These are phyloP conservation scores for Xylariaceae sp. DNA, from an alignment of 2,329 filamentous ascomycete genomes.

Conservation along the genomic window DNA sequence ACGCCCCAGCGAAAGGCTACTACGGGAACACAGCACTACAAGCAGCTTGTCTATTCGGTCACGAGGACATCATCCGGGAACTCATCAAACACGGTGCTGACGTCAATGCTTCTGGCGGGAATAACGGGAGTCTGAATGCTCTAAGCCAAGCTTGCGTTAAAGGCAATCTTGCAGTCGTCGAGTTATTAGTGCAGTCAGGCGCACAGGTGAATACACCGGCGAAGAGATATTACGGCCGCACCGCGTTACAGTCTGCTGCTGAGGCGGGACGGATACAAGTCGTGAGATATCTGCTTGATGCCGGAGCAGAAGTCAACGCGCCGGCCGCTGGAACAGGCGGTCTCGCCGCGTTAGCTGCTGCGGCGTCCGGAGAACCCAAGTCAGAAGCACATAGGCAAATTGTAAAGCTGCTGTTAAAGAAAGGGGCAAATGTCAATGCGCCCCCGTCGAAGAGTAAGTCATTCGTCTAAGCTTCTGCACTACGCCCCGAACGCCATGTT, in stretches of 20 bases:
- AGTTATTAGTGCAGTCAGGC: conserved; percentile 19
- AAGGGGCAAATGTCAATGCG: conserved; percentile 32
- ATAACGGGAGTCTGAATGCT: conserved; percentile 33
- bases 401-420: conserved; percentile 26
- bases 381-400: conserved; percentile 25
- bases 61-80: conserved; percentile 16
- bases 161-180: conserved; percentile 17
- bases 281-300: conserved; percentile 25
- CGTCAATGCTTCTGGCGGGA: conserved; percentile 28
- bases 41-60: conserved; percentile 25
- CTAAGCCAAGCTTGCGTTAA: conserved; percentile 33
- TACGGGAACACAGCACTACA: conserved; percentile 29
- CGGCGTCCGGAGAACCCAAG: conserved; percentile 30
- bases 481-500: neutral
- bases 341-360: conserved; percentile 36
- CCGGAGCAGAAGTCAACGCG: conserved; percentile 31
- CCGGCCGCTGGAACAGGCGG: conserved; percentile 33
- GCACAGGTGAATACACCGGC: conserved; percentile 26
- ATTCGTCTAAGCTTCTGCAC: too few species aligned
- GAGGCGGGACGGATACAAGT: conserved; percentile 25
- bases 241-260: conserved; percentile 33
- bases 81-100: conserved; percentile 21
- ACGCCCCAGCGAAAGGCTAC: conserved; percentile 22
- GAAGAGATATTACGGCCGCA: conserved; percentile 31
- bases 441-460: conserved; percentile 26